These are phyloP conservation scores for Pythium sukuiense DNA, from an alignment of 352 stramenopile genomes.

Conservation along the genomic window DNA sequence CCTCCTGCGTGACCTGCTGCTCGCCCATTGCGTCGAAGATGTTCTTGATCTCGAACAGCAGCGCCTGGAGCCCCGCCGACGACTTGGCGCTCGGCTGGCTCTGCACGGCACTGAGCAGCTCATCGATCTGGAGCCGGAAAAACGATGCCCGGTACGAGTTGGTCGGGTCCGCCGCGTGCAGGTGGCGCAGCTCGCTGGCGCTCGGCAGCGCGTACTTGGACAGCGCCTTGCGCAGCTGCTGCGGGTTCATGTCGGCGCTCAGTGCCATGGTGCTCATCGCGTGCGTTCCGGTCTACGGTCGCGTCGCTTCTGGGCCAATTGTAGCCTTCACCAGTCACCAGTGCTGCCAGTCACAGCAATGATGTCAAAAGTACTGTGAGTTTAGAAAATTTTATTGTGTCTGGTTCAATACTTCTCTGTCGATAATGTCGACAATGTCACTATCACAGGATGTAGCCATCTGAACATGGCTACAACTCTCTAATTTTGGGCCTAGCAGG, in stretches of 20 bases:
- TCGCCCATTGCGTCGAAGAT: constrained; percentile 57
- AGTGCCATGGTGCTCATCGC: constrained; percentile 14
- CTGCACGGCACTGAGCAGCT: constrained; percentile 79
- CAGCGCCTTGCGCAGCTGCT: constrained; percentile 70
- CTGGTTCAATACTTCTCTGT: background rate
- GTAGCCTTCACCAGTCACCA: constrained; percentile 24
- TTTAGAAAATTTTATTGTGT: background rate
- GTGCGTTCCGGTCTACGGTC: constrained; percentile 9
- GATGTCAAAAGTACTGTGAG: background rate
- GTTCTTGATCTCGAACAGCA: constrained; percentile 85
- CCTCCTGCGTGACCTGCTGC: constrained; percentile 78
- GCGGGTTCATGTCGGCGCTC: constrained; percentile 33
- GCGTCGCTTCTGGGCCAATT: constrained; percentile 32
- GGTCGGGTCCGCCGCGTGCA: constrained; percentile 74
- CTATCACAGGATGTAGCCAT: background rate
- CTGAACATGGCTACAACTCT: background rate
- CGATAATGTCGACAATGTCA: constrained; percentile 2
- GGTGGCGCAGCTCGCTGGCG: constrained; percentile 72
- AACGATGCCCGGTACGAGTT: constrained; percentile 82
- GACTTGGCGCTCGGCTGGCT: constrained; percentile 51
- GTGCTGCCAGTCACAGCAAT: constrained; percentile 13
- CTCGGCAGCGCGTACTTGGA: constrained; percentile 91
- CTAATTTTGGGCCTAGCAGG: background rate
- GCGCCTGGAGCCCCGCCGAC: constrained; percentile 48
- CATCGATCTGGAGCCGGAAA: constrained; percentile 84